Conservation (phyloP, 2,329 filamentous ascomycete genomes). For the Alternaria panax region DNA sequence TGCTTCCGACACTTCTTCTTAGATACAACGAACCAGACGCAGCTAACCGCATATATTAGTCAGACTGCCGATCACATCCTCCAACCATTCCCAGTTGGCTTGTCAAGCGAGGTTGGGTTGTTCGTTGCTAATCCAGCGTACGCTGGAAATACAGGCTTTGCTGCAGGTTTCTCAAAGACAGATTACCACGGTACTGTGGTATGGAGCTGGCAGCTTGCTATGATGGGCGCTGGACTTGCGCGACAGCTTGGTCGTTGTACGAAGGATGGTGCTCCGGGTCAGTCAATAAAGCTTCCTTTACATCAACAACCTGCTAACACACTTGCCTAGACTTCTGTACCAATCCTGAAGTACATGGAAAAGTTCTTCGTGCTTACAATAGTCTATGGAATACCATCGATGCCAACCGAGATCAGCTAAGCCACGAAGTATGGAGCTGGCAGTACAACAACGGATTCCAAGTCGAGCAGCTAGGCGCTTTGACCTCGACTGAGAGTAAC, state of each 20-base stretch:
- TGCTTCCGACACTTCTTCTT: constrained; percentile 70
- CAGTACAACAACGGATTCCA: constrained; percentile 60
- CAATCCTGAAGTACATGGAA: constrained; percentile 53
- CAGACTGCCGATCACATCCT: constrained; percentile 66
- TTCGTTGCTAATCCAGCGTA: constrained; percentile 69
- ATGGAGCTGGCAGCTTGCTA: constrained; percentile 70
- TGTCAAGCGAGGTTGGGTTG: constrained; percentile 64
- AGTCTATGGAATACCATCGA: constrained; percentile 68
- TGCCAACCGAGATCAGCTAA: constrained; percentile 60
- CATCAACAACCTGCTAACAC: constrained; percentile 24
- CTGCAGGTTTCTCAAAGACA: constrained; percentile 62
- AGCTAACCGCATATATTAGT: constrained; percentile 65
- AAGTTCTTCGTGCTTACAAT: constrained; percentile 63
- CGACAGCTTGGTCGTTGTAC: constrained; percentile 64
- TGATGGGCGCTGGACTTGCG: constrained; percentile 69
- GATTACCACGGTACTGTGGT: constrained; percentile 71
- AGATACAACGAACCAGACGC: constrained; percentile 64
- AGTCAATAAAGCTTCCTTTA: background rate
- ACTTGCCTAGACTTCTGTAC: constrained; percentile 59
- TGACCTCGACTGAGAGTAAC: constrained; percentile 62
- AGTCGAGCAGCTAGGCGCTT: constrained; percentile 59
- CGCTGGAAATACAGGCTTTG: constrained; percentile 53
- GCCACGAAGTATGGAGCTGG: constrained; percentile 70
- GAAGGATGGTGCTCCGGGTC: constrained; percentile 18
- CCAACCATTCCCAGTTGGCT: constrained; percentile 65